Evolutionary conservation across 2,329 filamentous ascomycete species (phyloP), one percentile per base, ranked within the genome.

Genomic region (Neopestalotiopsis clavispora): DNA sequence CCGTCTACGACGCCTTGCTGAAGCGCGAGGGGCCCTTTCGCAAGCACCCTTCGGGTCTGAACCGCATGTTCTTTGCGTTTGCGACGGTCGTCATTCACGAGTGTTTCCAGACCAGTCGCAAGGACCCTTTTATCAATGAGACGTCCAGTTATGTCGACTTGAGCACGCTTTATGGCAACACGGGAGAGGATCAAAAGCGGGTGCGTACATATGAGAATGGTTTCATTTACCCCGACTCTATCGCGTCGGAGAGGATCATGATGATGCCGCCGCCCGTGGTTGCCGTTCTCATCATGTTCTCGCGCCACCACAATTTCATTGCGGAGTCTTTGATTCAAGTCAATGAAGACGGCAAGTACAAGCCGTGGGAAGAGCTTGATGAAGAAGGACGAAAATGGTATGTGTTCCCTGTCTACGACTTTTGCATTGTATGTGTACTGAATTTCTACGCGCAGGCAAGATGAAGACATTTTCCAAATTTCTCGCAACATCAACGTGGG

Each of bases 41-140:
- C 13, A 75, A 80, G 64, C 83, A 85, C 71, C 83, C 83, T 1
- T 83, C 81, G 3, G 82, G 82, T 1, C 69, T 84, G 32, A 84
- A 83, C 70, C 74, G 82, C 42, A 68, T 84, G 6, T 83, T 85
- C 75, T 85, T 84, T 75, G 84, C 80, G 1, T 84, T 84, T 69
- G 83, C 83, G 4, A 84, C 83, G 0, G 76, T 85, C 10, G 82
- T 85, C 69, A 85, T 84, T 65, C 83, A 84, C 71, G 83, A 84
- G 66, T 83, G 80, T 69, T 84, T 84, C 72, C 83, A 84, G 69
- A 84, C 82, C 4, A 77, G 73, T 30, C 74, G 81, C 32, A 76
- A 73, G 7, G 70, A 83, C 65, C 78, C 77, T 13, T 83, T 78
- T 78, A 80, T 84, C 74, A 84, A 84, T 67, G 81, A 84, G 69